These are phyloP conservation scores for Saccharomycopsis malanga DNA, from an alignment of 805 yeast genomes.

Conservation along the genomic window DNA sequence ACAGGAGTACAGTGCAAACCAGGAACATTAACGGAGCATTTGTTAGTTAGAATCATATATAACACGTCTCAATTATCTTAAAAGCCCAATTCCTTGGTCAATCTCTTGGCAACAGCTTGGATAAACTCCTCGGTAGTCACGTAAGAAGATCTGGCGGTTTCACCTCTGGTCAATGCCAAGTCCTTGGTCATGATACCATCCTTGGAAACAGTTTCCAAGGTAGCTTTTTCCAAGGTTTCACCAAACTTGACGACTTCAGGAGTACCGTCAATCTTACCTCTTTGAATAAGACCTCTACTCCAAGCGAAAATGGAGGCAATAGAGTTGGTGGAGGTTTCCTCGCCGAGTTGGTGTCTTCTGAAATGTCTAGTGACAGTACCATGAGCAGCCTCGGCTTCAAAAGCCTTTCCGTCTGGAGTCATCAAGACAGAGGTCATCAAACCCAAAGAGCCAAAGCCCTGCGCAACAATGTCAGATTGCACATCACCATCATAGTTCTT, in stretches of 20 bases:
- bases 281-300: constrained; percentile 88
- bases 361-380: constrained; percentile 97
- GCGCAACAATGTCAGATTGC: constrained; percentile 93
- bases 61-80: no score
- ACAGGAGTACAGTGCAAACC: no score
- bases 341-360: constrained; percentile 93
- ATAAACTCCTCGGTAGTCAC: constrained; percentile 92
- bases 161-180: constrained; percentile 83
- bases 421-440: constrained; percentile 95
- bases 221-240: constrained; percentile 70
- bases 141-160: constrained; percentile 71
- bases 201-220: constrained; percentile 72
- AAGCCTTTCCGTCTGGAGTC: constrained; percentile 94
- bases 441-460: constrained; percentile 95
- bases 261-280: constrained; percentile 83
- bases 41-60: no score
- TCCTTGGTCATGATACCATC: constrained; percentile 96
- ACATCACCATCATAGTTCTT: constrained; percentile 98
- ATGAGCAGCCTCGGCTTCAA: constrained; percentile 98
- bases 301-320: constrained; percentile 97
- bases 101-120: constrained; percentile 68
- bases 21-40: no score
- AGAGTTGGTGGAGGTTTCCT: constrained; percentile 94
- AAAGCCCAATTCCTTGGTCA: constrained; percentile 30
- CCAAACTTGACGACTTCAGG: constrained; percentile 83